Conservation (phyloP, 305 asterid species). For the Galium porrigens region DNA sequence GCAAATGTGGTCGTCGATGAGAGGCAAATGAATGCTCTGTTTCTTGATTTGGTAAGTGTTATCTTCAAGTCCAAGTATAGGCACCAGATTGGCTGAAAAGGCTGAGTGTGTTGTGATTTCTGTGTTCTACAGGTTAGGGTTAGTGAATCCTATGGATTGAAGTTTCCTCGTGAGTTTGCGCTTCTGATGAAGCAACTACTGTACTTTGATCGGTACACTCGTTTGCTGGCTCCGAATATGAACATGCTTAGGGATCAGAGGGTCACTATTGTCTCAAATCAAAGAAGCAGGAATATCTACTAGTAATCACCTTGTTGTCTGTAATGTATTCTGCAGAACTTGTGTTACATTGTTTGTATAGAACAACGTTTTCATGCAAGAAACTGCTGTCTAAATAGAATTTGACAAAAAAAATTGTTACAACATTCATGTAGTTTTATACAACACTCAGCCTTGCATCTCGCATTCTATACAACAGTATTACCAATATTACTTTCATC, state of each 20-base stretch:
- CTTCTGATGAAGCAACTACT: slow-evolving; percentile 92
- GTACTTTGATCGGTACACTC: slow-evolving; percentile 83
- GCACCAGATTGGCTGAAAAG: neutral
- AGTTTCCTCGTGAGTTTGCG: slow-evolving; percentile 90
- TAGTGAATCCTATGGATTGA: slow-evolving; percentile 87
- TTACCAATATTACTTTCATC: neutral
- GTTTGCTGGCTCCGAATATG: slow-evolving; percentile 80
- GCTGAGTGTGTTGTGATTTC: neutral
- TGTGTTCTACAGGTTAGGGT: slow-evolving; percentile 53
- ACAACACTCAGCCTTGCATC: slow-evolving; percentile 6
- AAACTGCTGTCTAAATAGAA: neutral
- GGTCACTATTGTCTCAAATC: slow-evolving; percentile 19
- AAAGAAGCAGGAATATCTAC: slow-evolving; percentile 3
- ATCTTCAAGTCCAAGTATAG: neutral
- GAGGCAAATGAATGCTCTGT: slow-evolving; percentile 85
- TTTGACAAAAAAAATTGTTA: neutral
- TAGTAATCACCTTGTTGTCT: neutral
- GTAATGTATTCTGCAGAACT: neutral
- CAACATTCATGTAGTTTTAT: neutral
- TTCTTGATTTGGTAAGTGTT: slow-evolving; percentile 71
- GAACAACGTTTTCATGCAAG: neutral
- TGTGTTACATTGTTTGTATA: neutral
- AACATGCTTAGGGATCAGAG: slow-evolving; percentile 92
- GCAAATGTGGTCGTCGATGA: slow-evolving; percentile 75
- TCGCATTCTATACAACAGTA: slow-evolving; percentile 1